Base-by-base conservation (phyloP, 1,284 basidiomycete species). In the Bjerkandera adusta region DNA sequence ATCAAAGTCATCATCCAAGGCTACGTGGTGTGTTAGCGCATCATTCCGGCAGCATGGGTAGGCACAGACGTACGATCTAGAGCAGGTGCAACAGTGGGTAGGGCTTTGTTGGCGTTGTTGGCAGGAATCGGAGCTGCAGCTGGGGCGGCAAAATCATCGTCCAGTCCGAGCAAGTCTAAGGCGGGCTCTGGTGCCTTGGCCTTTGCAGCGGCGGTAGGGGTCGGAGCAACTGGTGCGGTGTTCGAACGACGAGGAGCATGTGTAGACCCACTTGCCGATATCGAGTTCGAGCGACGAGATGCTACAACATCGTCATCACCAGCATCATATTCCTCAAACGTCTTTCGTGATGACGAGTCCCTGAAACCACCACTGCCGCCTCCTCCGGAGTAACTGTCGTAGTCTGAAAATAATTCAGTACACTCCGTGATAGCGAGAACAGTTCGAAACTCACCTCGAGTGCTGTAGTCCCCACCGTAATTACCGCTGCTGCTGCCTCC, bases 291-390 rank as follows among this genome's bases (percentile, higher is more conserved):
- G 24, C 67, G 69, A 15, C 71, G 69, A 25, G 66, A 69, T 45
- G 75, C 58, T 2, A 69, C 63, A 32, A 82, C 77, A 55, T 98
- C 97, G 62, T 94, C 92, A 47, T 97, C 97, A 1, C 97, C 96
- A 3, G 96, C 97, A 57, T 97, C 91, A 65, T 99, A 99, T 66
- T 97, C 96, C 58, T 98, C 95, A 59, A 82, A 96, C 36, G 75
- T 73, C 46, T 75, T 73, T 34, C 81, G 70, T 15, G 74, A 62
- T 3, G 62, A 60, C 18, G 68, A 75, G 52, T 89, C 88, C 44
- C 78, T 71, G 69, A 87, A 89, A 18, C 69, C 66, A 43, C 70
- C 66, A 27, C 77, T 76, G 36, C 74, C 73, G 25, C 65, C 65
- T 5, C 68, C 77, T 24, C 75, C 70, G n/a, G 52, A 55, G 18